phyloP scores from a whole-genome alignment of 2,329 filamentous ascomycete genomes.

The Fusarium virguliforme region DNA sequence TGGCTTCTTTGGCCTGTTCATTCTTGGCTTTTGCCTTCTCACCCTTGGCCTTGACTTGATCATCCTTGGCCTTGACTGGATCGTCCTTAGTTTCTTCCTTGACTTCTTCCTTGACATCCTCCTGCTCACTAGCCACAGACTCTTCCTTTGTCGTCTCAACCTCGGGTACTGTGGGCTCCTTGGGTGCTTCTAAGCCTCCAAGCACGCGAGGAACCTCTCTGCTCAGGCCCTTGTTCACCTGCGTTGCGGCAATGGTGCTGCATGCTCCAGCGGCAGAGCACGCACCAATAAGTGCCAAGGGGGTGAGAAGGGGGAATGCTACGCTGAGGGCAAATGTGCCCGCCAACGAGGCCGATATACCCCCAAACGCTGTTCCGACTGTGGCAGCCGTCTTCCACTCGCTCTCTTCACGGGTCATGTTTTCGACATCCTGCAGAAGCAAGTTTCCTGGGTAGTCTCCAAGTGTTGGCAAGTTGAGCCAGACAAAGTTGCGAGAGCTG shows the following conservation, averaged over 20 bases:
- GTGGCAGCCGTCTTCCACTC: constrained; percentile 41
- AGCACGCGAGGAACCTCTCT: constrained; percentile 33
- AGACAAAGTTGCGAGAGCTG: constrained; percentile 35
- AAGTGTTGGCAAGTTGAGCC: constrained; percentile 34
- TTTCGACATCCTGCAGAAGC: constrained; percentile 34
- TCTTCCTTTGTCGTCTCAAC: constrained; percentile 35
- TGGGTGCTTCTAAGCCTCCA: constrained; percentile 33
- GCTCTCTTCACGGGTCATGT: constrained; percentile 30
- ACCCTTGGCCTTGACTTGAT: background rate
- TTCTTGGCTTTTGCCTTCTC: background rate
- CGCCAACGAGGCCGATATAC: constrained; percentile 34
- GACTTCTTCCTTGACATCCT: constrained; percentile 30
- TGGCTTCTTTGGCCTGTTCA: background rate
- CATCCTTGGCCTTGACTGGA: constrained; percentile 25
- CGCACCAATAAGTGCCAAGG: constrained; percentile 13
- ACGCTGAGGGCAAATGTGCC: constrained; percentile 34
- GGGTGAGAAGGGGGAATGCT: constrained; percentile 36
- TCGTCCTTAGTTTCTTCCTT: constrained; percentile 29
- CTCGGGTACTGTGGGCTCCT: constrained; percentile 33
- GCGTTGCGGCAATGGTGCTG: constrained; percentile 35
- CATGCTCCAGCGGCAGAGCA: constrained; percentile 20
- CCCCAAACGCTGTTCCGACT: constrained; percentile 36
- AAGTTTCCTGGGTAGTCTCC: constrained; percentile 31
- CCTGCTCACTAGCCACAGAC: constrained; percentile 32
- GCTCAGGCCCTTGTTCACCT: constrained; percentile 31